These are phyloP conservation scores for Eurotiales sp. DNA, from an alignment of 2,329 filamentous ascomycete genomes.

Conservation along the genomic window DNA sequence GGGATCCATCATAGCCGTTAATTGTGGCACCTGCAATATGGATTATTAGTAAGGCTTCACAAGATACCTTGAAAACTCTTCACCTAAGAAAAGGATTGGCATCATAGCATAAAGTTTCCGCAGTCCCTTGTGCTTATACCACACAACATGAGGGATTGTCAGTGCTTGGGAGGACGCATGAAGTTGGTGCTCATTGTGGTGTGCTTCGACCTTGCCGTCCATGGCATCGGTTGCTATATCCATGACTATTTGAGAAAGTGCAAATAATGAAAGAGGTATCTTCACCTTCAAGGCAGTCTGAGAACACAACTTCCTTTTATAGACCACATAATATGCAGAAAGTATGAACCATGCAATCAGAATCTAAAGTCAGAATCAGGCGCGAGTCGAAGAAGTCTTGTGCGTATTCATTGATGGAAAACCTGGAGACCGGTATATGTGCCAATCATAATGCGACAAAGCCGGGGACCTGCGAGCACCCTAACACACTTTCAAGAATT, in stretches of 20 bases:
- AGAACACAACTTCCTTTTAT: not conserved
- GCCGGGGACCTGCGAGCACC: not conserved
- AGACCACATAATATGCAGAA: not conserved
- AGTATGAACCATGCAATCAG: not conserved
- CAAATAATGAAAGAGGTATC: not conserved
- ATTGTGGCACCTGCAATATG: constrained; percentile 13
- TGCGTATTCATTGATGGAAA: not conserved
- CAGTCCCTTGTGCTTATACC: constrained; percentile 56
- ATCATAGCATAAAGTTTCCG: constrained; percentile 54
- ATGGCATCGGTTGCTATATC: not conserved
- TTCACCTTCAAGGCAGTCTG: not conserved
- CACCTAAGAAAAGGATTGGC: constrained; percentile 46
- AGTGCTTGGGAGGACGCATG: not conserved
- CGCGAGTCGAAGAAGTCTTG: constrained; percentile 14
- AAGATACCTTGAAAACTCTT: constrained; percentile 12
- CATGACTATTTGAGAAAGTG: too few relatives aligned
- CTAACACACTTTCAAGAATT: too few relatives aligned
- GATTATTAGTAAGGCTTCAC: constrained; percentile 5
- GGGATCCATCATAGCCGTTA: constrained; percentile 19
- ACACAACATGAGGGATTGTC: constrained; percentile 22
- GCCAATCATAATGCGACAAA: constrained; percentile 2
- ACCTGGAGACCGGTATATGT: constrained; percentile 12
- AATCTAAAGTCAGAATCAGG: constrained; percentile 6
- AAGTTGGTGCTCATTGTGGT: not conserved
- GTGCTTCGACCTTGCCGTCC: not conserved